These are phyloP conservation scores for Trichomonas tenax DNA, from an alignment of 208 protist species.

Conservation along the genomic window DNA sequence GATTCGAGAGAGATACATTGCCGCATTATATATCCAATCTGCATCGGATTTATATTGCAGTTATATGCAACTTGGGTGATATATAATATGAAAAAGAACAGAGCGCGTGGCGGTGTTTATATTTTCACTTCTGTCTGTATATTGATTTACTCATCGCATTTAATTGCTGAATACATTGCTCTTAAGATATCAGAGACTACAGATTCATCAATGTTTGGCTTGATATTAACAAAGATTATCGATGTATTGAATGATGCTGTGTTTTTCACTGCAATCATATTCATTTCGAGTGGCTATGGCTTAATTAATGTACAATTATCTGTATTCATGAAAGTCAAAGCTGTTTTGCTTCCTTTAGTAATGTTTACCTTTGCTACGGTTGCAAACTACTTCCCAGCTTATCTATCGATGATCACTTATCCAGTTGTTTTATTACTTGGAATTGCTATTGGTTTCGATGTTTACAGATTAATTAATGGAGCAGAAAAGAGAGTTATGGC, in stretches of 20 bases:
- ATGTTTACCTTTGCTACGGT: background rate
- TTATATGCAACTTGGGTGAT: background rate
- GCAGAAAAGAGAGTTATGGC: background rate
- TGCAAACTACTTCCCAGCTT: background rate
- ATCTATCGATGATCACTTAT: background rate
- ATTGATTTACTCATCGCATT: background rate
- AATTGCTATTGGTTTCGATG: background rate
- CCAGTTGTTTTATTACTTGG: background rate
- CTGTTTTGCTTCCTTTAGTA: background rate
- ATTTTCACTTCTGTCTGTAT: background rate
- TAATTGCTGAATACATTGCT: background rate
- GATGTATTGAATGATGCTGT: background rate
- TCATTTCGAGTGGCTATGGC: background rate
- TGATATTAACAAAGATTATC: background rate
- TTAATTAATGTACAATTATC: background rate
- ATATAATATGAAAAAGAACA: background rate
- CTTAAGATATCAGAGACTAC: background rate
- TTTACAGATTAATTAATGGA: background rate
- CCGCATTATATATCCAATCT: background rate
- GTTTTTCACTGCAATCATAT: background rate
- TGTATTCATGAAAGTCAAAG: background rate
- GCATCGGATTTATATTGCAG: background rate
- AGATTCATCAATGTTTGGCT: background rate
- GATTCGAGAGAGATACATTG: background rate
- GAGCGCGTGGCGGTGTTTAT: background rate